phyloP scores from a whole-genome alignment of 2,329 filamentous ascomycete genomes.

The Ascochyta lentis region DNA sequence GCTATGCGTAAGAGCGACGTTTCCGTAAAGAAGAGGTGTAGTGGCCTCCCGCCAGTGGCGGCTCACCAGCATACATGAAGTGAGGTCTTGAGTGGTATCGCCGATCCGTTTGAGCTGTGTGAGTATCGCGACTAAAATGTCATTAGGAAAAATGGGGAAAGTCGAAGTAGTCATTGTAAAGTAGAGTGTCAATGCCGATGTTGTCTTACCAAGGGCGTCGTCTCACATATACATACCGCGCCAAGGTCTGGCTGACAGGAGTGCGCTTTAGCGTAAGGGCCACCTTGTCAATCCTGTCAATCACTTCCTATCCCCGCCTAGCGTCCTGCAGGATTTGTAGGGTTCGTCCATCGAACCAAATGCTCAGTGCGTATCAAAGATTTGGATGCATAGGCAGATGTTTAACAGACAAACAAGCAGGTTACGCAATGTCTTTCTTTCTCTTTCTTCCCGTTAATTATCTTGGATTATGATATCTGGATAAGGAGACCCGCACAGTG shows the following conservation, averaged over 20 bases:
- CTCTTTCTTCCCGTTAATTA: too few relatives aligned
- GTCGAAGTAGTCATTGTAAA: neutral
- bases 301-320: too few relatives aligned
- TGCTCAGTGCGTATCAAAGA: too few relatives aligned
- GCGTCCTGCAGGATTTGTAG: too few relatives aligned
- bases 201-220: neutral
- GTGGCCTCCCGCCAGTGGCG: neutral
- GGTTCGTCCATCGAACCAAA: too few relatives aligned
- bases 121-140: neutral
- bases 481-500: too few relatives aligned
- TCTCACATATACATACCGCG: neutral
- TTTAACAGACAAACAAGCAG: too few relatives aligned
- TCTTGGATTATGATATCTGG: too few relatives aligned
- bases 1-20: neutral
- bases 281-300: neutral
- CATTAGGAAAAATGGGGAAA: neutral
- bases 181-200: neutral
- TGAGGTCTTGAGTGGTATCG: constrained; percentile 1
- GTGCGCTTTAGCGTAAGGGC: neutral
- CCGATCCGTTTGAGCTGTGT: neutral
- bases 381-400: too few relatives aligned
- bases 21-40: constrained; percentile 1
- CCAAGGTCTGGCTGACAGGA: neutral
- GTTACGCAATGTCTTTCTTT: too few relatives aligned
- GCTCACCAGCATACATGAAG: neutral